Base-by-base conservation (phyloP, 306 rosid species). In the Dryas drummondii region DNA sequence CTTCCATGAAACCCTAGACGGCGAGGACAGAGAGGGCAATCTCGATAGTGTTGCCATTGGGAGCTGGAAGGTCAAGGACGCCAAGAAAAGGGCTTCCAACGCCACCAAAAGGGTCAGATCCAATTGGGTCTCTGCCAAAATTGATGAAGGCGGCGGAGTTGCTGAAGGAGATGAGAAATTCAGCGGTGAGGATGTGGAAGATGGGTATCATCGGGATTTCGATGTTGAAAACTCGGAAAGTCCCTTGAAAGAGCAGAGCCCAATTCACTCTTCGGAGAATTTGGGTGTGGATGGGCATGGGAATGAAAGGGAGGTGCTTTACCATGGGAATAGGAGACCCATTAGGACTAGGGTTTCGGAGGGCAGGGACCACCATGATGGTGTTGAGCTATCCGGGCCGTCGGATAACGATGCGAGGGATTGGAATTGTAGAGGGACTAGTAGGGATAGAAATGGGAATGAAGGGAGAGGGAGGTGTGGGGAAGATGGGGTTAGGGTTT, bases 401-500 rank as follows among this genome's bases (percentile, higher is more conserved):
- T 90, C 98, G 51, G 97, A 94, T 63, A 91, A 83, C 9, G 96
- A 89, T 81, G 85, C 37, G 1, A 88, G 96, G 80, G 88, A 83
- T 71, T 90, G 98, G 90, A 88, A 83, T 67, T 67, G 88, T 49
- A 88, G 79, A 19, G 77, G 87, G 51, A 56, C 79, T 26, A 81
- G 85, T 75, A 81, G 84, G 60, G 86, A 79, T 70, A 88, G 88
- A 82, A 82, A 87, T 78, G 89, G 84, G 70, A 84, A 71, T 75
- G 88, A 81, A 50, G 87, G 88, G 9, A 73, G 90, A 68, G 89
- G 75, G 15, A 78, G 87, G 81, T 81, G 75, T 74, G 96, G 90
- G 9, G 97, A 90, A 80, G 96, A 94, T 84, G 96, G 90, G 61
- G 94, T 94, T 46, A 87, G 93, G 82, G 82, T 87, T 86, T 94